Evolutionary conservation across 345 rosid species (phyloP).

Genomic region (thale cress (Arabidopsis thaliana)): DNA sequence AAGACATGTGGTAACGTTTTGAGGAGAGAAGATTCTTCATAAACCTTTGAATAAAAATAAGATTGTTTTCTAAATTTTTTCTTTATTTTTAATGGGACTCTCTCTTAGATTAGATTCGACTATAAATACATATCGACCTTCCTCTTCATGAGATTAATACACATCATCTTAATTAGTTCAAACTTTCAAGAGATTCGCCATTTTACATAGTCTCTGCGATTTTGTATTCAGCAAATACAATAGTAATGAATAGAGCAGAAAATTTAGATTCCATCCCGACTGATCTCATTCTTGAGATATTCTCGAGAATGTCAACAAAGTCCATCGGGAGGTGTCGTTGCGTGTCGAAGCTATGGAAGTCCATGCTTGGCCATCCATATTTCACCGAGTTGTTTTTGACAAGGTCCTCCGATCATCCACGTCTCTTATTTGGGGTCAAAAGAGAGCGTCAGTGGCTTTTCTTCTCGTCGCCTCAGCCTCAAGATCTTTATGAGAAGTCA

Average conservation of each 20-base stretch:
- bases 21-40: too few species aligned
- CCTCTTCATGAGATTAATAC: too few species aligned
- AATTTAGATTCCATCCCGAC: background rate
- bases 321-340: background rate
- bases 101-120: too few species aligned
- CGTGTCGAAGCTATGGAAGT: constrained; percentile 12
- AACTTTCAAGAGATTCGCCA: too few species aligned
- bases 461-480: background rate
- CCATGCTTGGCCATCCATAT: background rate
- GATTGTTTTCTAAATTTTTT: too few species aligned
- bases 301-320: constrained; percentile 3
- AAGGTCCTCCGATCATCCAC: background rate
- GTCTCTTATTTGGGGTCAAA: constrained; percentile 1
- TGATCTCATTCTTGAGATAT: constrained; percentile 5
- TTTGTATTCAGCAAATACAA: background rate
- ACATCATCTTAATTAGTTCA: too few species aligned
- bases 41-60: too few species aligned
- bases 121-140: too few species aligned
- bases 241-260: background rate
- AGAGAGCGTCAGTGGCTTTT: background rate
- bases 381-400: background rate
- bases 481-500: background rate
- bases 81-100: too few species aligned
- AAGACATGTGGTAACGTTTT: too few species aligned
- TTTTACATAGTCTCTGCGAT: too few species aligned